Percentiles rank a stretch among this genome's conserved stretches.
Conservation (phyloP, 2,329 filamentous ascomycete genomes). For the Didymosphaeria variabile region DNA sequence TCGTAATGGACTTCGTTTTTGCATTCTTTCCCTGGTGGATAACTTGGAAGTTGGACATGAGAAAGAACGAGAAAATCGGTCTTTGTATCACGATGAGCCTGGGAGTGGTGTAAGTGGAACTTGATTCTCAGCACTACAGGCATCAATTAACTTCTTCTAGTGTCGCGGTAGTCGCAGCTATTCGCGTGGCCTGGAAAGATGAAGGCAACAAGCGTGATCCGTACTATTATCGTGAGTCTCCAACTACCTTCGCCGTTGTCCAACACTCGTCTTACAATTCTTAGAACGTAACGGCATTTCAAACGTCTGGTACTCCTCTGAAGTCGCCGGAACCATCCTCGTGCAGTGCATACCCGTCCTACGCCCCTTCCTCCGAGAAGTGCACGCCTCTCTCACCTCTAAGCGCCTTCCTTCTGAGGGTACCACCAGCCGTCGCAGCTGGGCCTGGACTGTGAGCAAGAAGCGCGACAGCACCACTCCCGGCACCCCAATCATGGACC, state of each 20-base stretch:
- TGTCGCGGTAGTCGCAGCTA: conserved; percentile 59
- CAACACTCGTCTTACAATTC: background rate
- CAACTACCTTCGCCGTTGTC: background rate
- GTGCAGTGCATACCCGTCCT: conserved; percentile 64
- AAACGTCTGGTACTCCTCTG: conserved; percentile 61
- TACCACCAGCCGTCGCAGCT: background rate
- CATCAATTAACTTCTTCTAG: conserved; percentile 33
- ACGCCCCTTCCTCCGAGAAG: conserved; percentile 57
- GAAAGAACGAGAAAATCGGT: conserved; percentile 59
- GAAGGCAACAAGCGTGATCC: conserved; percentile 58
- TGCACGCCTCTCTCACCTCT: conserved; percentile 51
- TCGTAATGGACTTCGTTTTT: conserved; percentile 64
- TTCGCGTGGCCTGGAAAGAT: conserved; percentile 61
- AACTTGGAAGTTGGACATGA: conserved; percentile 60
- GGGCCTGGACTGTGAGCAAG: conserved; percentile 12
- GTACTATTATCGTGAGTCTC: conserved; percentile 52
- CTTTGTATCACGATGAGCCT: conserved; percentile 62
- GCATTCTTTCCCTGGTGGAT: conserved; percentile 62
- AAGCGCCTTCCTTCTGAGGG: conserved; percentile 12
- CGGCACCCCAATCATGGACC: background rate
- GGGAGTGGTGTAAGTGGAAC: conserved; percentile 24
- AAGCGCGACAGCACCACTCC: background rate
- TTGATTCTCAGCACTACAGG: no score
- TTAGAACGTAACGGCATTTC: conserved; percentile 55
- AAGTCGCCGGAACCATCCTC: conserved; percentile 64